phyloP scores from a whole-genome alignment of 2,329 filamentous ascomycete species.

The Xylariales sp. region DNA sequence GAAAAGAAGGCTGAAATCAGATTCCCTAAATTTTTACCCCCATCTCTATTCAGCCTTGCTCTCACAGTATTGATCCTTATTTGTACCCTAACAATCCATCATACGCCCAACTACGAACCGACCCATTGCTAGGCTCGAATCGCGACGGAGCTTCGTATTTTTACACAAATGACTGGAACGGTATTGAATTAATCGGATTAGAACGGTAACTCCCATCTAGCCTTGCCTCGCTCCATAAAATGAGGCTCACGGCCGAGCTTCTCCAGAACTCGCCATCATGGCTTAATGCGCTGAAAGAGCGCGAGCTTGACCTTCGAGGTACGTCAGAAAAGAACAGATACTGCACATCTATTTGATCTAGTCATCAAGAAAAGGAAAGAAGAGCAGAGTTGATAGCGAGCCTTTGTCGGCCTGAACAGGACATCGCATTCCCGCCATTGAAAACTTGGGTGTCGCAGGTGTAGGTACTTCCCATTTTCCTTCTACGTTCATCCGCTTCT shows the following conservation, averaged over 20 bases:
- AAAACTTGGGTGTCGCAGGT: constrained; percentile 95
- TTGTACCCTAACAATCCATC: neutral
- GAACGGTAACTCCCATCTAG: constrained; percentile 36
- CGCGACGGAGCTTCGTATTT: neutral
- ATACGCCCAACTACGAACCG: neutral
- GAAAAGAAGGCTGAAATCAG: constrained; percentile 26
- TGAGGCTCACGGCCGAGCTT: constrained; percentile 96
- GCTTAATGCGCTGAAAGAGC: constrained; percentile 98
- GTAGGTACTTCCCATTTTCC: constrained; percentile 58
- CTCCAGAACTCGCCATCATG: constrained; percentile 96
- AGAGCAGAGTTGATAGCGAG: constrained; percentile 87
- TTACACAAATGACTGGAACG: neutral
- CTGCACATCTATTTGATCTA: constrained; percentile 70
- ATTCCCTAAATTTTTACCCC: constrained; percentile 29
- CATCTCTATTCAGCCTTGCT: constrained; percentile 32
- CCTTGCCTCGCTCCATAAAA: constrained; percentile 55
- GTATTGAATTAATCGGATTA: neutral
- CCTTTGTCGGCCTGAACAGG: constrained; percentile 74
- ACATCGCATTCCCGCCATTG: constrained; percentile 96
- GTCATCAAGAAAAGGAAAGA: constrained; percentile 37
- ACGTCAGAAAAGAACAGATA: constrained; percentile 96
- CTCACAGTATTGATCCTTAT: neutral
- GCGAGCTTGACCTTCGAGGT: constrained; percentile 99
- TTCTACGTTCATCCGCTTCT: constrained; percentile 11
- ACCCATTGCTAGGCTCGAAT: neutral